A percentile compares a stretch with the other conserved stretches of the same genome.
phyloP scores from a whole-genome alignment of 139 green algal genomes.

The Chlorella sp. region DNA sequence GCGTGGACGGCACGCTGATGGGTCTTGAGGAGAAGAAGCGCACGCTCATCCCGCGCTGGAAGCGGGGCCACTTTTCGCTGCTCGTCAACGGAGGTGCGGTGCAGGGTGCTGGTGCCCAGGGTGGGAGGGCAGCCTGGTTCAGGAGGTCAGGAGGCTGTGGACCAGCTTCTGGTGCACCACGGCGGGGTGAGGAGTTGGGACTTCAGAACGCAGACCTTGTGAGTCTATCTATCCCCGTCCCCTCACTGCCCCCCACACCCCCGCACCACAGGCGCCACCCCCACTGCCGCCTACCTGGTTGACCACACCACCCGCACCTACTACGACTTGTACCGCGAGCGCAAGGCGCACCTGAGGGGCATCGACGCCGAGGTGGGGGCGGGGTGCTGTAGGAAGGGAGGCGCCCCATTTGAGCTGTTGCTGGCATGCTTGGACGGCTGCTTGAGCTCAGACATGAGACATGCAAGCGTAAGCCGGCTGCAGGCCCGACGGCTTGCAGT shows the following conservation, averaged over 20 bases:
- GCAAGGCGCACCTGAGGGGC: conserved; percentile 37
- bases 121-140: background rate
- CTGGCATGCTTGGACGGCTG: no score
- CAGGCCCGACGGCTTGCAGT: no score
- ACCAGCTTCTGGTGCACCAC: no score
- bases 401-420: no score
- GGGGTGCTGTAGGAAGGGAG: no score
- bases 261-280: conserved; percentile 5
- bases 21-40: conserved; percentile 61
- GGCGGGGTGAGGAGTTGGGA: no score
- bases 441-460: no score
- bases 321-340: conserved; percentile 65
- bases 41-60: conserved; percentile 75
- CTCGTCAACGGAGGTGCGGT: conserved; percentile 65
- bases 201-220: no score
- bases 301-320: conserved; percentile 65
- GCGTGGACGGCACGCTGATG: conserved; percentile 80
- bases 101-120: background rate
- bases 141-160: background rate
- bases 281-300: conserved; percentile 52
- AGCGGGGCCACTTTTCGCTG: conserved; percentile 79
- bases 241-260: background rate
- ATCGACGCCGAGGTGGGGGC: conserved; percentile 53
- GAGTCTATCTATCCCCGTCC: no score
- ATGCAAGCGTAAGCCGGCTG: no score